phyloP scores from a whole-genome alignment of 345 rosid species.

The Iberis pinnata region DNA sequence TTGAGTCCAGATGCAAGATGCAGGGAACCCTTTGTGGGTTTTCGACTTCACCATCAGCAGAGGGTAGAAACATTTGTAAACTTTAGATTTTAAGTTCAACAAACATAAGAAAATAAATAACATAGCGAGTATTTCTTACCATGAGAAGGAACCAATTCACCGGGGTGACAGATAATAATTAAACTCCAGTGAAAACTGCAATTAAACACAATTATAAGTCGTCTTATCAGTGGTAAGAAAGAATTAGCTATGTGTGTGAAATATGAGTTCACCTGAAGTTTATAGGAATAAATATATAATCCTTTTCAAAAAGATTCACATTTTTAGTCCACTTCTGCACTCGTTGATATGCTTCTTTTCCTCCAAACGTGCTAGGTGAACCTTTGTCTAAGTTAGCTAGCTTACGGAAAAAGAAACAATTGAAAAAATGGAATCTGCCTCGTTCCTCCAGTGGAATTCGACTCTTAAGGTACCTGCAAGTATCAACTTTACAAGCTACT shows the following conservation, averaged over 20 bases:
- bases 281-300: slow-evolving; percentile 87
- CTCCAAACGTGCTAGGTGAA: slow-evolving; percentile 64
- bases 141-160: slow-evolving; percentile 51
- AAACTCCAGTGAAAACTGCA: slow-evolving; percentile 96
- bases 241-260: background rate
- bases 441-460: slow-evolving; percentile 49
- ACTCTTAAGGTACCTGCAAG: slow-evolving; percentile 67
- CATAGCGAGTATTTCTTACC: slow-evolving; percentile 39
- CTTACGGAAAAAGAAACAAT: slow-evolving; percentile 93
- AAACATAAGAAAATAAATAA: slow-evolving; percentile 2
- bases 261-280: slow-evolving; percentile 61
- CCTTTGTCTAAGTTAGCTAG: slow-evolving; percentile 87
- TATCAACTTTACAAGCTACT: slow-evolving; percentile 9
- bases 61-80: slow-evolving; percentile 6
- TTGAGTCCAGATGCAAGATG: slow-evolving; percentile 92
- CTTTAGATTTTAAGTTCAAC: slow-evolving; percentile 10
- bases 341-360: slow-evolving; percentile 79
- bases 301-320: slow-evolving; percentile 77
- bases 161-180: slow-evolving; percentile 84
- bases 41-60: slow-evolving; percentile 42
- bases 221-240: slow-evolving; percentile 15
- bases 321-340: slow-evolving; percentile 95
- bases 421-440: slow-evolving; percentile 76
- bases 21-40: slow-evolving; percentile 53
- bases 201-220: slow-evolving; percentile 28